These are phyloP conservation scores for Bipolaris bicolor DNA, from an alignment of 2,329 filamentous ascomycete species.

Conservation along the genomic window DNA sequence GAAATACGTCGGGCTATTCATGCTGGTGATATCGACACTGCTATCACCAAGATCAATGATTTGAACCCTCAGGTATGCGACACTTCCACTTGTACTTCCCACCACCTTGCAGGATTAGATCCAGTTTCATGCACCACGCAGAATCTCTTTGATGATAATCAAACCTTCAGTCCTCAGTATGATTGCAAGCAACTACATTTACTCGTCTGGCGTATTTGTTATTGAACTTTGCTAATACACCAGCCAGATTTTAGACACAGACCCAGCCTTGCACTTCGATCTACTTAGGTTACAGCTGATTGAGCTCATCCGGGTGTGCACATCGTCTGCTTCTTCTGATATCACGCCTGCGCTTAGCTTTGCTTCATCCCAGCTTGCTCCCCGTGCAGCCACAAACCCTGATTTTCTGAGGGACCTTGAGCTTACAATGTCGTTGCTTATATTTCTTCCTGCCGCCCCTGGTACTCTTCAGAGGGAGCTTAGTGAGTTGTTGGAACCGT, in stretches of 20 bases:
- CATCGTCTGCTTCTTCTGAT: slow-evolving; percentile 68
- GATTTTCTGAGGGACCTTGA: slow-evolving; percentile 88
- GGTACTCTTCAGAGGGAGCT: slow-evolving; percentile 79
- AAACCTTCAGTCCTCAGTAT: slow-evolving; percentile 85
- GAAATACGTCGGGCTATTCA: slow-evolving; percentile 86
- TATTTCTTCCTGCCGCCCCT: slow-evolving; percentile 69
- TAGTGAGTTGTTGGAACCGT: slow-evolving; percentile 76
- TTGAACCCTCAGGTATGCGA: slow-evolving; percentile 83
- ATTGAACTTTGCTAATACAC: slow-evolving; percentile 31
- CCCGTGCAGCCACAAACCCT: slow-evolving; percentile 79
- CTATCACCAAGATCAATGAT: slow-evolving; percentile 87
- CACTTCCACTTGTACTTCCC: background rate
- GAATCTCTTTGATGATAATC: slow-evolving; percentile 90
- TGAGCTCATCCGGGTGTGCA: slow-evolving; percentile 85
- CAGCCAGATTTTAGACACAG: slow-evolving; percentile 79
- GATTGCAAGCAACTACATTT: slow-evolving; percentile 54
- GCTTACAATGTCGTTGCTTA: slow-evolving; percentile 87
- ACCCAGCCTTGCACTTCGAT: slow-evolving; percentile 85
- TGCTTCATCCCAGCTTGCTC: slow-evolving; percentile 84
- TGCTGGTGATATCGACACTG: slow-evolving; percentile 80
- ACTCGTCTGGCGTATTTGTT: slow-evolving; percentile 14
- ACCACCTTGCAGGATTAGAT: slow-evolving; percentile 83
- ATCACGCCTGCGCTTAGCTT: slow-evolving; percentile 84
- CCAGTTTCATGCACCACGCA: slow-evolving; percentile 99
- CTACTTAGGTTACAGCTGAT: slow-evolving; percentile 89